Conservation (phyloP, 495 filamentous ascomycete genomes). For the Penicillium parvum region DNA sequence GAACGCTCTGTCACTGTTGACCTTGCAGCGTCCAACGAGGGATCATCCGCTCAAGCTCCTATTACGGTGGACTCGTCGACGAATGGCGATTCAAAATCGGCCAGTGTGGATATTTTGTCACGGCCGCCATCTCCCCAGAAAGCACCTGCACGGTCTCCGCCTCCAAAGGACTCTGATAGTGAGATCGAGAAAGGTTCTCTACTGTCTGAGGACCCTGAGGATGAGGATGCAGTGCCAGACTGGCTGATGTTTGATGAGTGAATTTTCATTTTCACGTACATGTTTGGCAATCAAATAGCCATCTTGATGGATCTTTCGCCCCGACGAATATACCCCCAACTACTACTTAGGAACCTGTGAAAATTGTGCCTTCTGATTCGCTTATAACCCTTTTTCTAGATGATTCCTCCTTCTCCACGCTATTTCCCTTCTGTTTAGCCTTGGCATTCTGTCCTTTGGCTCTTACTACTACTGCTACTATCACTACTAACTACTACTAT, state of each 20-base stretch:
- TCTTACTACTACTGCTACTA: no score
- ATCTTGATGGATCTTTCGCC: no score
- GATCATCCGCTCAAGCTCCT: slow-evolving; percentile 21
- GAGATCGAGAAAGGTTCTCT: slow-evolving; percentile 42
- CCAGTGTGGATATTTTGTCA: slow-evolving; percentile 25
- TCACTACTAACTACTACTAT: no score
- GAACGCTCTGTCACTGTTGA: neutral
- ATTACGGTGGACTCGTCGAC: slow-evolving; percentile 26
- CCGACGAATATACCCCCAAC: no score
- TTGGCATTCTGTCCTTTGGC: no score
- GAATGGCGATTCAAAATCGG: slow-evolving; percentile 19
- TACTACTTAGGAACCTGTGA: no score
- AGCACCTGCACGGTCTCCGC: slow-evolving; percentile 5
- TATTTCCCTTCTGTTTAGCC: no score
- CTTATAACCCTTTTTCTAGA: no score
- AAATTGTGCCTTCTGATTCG: no score
- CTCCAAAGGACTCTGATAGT: slow-evolving; percentile 25
- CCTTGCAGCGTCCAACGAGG: neutral
- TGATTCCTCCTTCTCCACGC: no score
- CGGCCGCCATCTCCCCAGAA: slow-evolving; percentile 15
- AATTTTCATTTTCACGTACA: slow-evolving; percentile 16
- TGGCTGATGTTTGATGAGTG: slow-evolving; percentile 56
- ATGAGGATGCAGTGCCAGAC: slow-evolving; percentile 64
- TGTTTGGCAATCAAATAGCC: neutral
- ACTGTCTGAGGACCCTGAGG: slow-evolving; percentile 60